Conservation (phyloP, 148 eudicot genomes). For the Beta vulgaris region DNA sequence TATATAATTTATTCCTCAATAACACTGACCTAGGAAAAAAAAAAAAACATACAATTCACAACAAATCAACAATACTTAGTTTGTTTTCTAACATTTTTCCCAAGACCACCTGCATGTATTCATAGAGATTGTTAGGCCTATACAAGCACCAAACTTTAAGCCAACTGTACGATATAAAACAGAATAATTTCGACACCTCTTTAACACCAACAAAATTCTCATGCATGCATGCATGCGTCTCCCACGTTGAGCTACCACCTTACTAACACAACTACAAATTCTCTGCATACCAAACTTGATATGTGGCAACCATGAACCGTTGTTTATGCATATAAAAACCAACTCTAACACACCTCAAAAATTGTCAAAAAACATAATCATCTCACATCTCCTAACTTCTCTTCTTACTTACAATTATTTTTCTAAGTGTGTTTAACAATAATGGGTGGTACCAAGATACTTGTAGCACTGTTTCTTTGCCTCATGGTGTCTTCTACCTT, state of each 20-base stretch:
- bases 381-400: background rate
- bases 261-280: conserved; percentile 1
- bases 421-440: background rate
- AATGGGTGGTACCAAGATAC: conserved; percentile 29
- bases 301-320: conserved; percentile 34
- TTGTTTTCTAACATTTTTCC: too few relatives aligned
- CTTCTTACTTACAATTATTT: too few relatives aligned
- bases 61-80: too few relatives aligned
- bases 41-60: too few relatives aligned
- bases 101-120: conserved; percentile 9
- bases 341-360: background rate
- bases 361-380: background rate
- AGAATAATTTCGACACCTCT: conserved; percentile 27
- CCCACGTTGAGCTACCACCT: conserved; percentile 20
- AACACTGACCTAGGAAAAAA: too few relatives aligned
- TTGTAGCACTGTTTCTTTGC: conserved; percentile 23
- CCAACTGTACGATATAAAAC: conserved; percentile 25
- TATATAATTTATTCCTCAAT: too few relatives aligned
- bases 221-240: too few relatives aligned
- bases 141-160: conserved; percentile 18
- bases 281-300: conserved; percentile 3
- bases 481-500: conserved; percentile 21
- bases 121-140: conserved; percentile 8
- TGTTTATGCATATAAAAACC: conserved; percentile 1
- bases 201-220: background rate